A percentile compares a stretch with the other conserved stretches of the same genome.
Conservation (phyloP, 768 basidiomycete genomes). For the Lactarius hengduanensis region DNA sequence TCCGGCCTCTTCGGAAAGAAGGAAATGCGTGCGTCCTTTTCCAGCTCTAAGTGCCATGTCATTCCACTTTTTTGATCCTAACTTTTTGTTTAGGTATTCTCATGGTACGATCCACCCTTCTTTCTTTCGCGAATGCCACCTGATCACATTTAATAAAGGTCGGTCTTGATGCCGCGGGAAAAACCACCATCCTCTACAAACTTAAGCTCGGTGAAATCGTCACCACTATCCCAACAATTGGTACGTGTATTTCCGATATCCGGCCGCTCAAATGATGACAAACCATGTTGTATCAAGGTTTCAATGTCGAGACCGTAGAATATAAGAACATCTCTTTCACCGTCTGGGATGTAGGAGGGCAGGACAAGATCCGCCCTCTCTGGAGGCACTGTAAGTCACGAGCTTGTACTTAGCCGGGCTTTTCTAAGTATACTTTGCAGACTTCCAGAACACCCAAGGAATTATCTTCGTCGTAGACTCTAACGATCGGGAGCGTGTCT, state of each 20-base stretch:
- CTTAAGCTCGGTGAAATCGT: conserved; percentile 99
- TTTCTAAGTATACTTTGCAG: conserved; percentile 43
- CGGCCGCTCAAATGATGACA: conserved; percentile 24
- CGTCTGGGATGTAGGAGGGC: conserved; percentile 99
- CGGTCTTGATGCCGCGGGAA: conserved; percentile 98
- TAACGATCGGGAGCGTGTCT: conserved; percentile 99
- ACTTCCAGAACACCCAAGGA: conserved; percentile 99
- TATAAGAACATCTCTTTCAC: conserved; percentile 99
- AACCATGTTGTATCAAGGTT: conserved; percentile 56
- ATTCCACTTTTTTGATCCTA: conserved; percentile 30
- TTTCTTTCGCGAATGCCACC: neutral
- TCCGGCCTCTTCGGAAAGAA: conserved; percentile 93
- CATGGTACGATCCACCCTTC: conserved; percentile 56
- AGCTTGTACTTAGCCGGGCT: conserved; percentile 24
- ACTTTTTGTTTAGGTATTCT: conserved; percentile 73
- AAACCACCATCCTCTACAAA: conserved; percentile 98
- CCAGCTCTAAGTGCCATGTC: conserved; percentile 32
- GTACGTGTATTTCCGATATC: conserved; percentile 47
- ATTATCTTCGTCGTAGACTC: conserved; percentile 99
- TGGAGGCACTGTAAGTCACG: conserved; percentile 98
- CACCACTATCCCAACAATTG: conserved; percentile 99
- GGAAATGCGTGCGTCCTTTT: conserved; percentile 89
- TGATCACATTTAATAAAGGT: conserved; percentile 52
- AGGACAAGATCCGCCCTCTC: conserved; percentile 99
- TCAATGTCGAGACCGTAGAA: conserved; percentile 99